Evolutionary conservation across 2,329 filamentous ascomycete genomes (phyloP).

Genomic region (Teratosphaeriaceae sp.): DNA sequence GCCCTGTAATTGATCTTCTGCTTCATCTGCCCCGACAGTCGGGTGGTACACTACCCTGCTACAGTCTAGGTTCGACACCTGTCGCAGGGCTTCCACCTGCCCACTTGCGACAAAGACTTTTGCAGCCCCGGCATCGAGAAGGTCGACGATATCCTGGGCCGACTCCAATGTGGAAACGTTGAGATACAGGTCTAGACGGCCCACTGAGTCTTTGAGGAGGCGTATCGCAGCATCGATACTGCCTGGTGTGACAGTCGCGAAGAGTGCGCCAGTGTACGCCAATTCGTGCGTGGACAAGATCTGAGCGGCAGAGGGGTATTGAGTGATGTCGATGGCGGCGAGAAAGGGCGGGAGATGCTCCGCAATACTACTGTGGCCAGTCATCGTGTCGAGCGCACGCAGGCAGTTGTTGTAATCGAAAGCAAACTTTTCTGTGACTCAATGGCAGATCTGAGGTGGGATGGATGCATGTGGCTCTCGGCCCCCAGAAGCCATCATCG

Average conservation of each 20-base stretch:
- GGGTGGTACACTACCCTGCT: constrained; percentile 49
- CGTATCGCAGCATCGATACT: constrained; percentile 40
- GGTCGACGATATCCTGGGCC: constrained; percentile 65
- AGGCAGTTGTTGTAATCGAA: too few species aligned
- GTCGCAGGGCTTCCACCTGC: constrained; percentile 54
- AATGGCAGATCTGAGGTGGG: neutral
- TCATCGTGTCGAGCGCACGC: neutral
- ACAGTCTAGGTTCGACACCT: constrained; percentile 46
- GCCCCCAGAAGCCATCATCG: neutral
- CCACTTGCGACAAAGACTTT: constrained; percentile 74
- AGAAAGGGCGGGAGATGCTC: constrained; percentile 36
- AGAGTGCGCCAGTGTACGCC: constrained; percentile 53
- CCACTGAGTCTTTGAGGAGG: constrained; percentile 53
- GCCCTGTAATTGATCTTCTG: constrained; percentile 36
- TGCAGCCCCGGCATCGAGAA: constrained; percentile 78
- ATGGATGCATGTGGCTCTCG: neutral
- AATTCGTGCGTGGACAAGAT: constrained; percentile 44
- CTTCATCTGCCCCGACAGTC: constrained; percentile 39
- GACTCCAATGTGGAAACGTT: constrained; percentile 66
- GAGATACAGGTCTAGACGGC: constrained; percentile 58
- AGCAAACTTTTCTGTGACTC: neutral
- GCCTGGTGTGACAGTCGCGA: constrained; percentile 44
- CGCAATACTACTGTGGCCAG: neutral
- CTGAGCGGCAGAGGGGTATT: constrained; percentile 37
- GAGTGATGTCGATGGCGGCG: constrained; percentile 42